A percentile compares a stretch with the other conserved stretches of the same genome.
phyloP scores from a whole-genome alignment of 371 early-diverging fungal species.

The Chytridiales sp. region DNA sequence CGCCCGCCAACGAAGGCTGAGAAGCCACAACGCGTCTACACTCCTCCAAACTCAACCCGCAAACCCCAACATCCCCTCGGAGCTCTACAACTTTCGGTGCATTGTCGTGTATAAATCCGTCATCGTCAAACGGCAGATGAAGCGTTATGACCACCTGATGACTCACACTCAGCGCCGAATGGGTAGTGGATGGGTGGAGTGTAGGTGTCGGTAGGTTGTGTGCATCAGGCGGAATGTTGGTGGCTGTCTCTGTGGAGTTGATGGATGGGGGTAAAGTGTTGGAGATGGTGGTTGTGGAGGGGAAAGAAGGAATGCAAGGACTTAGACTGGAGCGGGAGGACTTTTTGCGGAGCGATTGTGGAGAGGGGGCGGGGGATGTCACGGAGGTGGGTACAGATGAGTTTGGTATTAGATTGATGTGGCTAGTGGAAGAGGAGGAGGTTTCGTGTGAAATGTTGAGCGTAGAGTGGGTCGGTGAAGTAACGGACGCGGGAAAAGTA shows the following conservation, averaged over 20 bases:
- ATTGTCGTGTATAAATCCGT: background rate
- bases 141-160: background rate
- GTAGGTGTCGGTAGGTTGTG: background rate
- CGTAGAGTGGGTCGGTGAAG: constrained; percentile 1
- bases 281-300: too few relatives aligned
- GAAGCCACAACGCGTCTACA: constrained; percentile 9
- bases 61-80: constrained; percentile 1
- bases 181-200: background rate
- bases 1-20: constrained; percentile 7
- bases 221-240: background rate
- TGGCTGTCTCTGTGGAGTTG: background rate
- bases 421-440: too few relatives aligned
- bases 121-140: background rate
- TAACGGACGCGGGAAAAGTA: background rate
- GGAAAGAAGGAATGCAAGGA: too few relatives aligned
- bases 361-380: too few relatives aligned
- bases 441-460: too few relatives aligned
- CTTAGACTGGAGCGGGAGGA: too few relatives aligned
- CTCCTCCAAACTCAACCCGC: constrained; percentile 5
- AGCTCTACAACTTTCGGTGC: constrained; percentile 1
- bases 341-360: too few relatives aligned
- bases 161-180: background rate
- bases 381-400: too few relatives aligned
- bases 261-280: background rate
- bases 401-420: too few relatives aligned